Conservation (phyloP, 2,329 filamentous ascomycete genomes). For the Penicillium griseofulvum region DNA sequence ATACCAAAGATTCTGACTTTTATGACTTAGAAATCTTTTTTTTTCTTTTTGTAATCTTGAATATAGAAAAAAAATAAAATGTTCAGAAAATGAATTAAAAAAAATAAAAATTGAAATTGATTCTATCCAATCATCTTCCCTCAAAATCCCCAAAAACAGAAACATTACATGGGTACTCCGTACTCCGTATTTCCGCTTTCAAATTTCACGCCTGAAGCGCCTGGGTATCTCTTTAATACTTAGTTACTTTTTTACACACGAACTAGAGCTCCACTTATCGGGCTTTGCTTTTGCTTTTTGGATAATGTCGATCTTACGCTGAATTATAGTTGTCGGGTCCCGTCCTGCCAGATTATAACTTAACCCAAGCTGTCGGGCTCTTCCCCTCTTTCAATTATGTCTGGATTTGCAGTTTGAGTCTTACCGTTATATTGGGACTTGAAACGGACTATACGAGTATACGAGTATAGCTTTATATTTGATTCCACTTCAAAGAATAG, state of each 20-base stretch:
- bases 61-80: neutral
- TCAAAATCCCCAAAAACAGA: neutral
- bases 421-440: slow-evolving; percentile 8
- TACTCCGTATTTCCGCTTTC: neutral
- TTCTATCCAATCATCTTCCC: neutral
- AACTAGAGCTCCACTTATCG: slow-evolving; percentile 16
- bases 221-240: neutral
- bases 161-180: neutral
- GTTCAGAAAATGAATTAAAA: neutral
- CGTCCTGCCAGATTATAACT: slow-evolving; percentile 36
- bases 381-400: slow-evolving; percentile 3
- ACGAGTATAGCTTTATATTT: neutral
- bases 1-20: too few species aligned
- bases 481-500: slow-evolving; percentile 7
- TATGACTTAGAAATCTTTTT: too few species aligned
- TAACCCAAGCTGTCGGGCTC: slow-evolving; percentile 40
- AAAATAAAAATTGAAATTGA: neutral
- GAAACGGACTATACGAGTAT: slow-evolving; percentile 11
- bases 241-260: neutral
- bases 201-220: slow-evolving; percentile 7
- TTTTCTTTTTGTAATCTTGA: too few species aligned
- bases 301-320: slow-evolving; percentile 19
- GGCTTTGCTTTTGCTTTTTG: slow-evolving; percentile 9
- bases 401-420: neutral
- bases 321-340: slow-evolving; percentile 30